These are phyloP conservation scores for Fonsecaea nubica DNA, from an alignment of 2,329 filamentous ascomycete species.

Conservation along the genomic window DNA sequence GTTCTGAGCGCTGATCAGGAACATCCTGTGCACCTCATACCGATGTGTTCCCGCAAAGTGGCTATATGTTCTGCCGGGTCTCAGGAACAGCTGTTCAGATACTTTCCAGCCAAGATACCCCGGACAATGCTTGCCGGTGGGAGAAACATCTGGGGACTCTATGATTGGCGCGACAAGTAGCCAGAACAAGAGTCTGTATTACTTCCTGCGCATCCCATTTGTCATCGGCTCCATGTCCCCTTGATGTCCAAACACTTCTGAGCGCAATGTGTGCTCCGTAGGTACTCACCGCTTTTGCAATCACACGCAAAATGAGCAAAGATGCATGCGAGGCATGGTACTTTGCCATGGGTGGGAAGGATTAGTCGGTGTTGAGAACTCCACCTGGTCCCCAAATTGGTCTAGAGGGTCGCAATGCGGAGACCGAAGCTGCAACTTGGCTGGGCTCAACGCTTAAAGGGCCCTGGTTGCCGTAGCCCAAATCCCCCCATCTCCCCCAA, in stretches of 20 bases:
- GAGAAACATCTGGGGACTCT: neutral
- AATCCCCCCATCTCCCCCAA: constrained; percentile 5
- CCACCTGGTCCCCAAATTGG: constrained; percentile 10
- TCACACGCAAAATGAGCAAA: neutral
- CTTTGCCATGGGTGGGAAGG: constrained; percentile 16
- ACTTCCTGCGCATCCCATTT: neutral
- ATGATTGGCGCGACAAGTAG: neutral
- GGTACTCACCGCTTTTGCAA: constrained; percentile 10
- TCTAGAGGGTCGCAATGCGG: constrained; percentile 11
- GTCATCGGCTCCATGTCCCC: neutral
- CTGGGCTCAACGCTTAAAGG: constrained; percentile 14
- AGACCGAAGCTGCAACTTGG: constrained; percentile 15
- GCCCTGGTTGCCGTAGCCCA: neutral
- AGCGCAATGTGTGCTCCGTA: neutral
- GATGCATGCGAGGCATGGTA: constrained; percentile 12
- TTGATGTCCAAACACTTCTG: neutral
- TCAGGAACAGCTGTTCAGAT: neutral
- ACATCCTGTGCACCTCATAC: too few species aligned
- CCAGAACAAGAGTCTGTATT: neutral
- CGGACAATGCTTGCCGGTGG: neutral
- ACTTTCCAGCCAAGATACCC: neutral
- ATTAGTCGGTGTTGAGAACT: constrained; percentile 18
- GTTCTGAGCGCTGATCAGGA: too few species aligned
- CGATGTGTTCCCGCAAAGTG: neutral
- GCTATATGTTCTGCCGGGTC: constrained; percentile 15